Evolutionary conservation across 257 asterid genomes (phyloP).

Genomic region (Cinchona pubescens): DNA sequence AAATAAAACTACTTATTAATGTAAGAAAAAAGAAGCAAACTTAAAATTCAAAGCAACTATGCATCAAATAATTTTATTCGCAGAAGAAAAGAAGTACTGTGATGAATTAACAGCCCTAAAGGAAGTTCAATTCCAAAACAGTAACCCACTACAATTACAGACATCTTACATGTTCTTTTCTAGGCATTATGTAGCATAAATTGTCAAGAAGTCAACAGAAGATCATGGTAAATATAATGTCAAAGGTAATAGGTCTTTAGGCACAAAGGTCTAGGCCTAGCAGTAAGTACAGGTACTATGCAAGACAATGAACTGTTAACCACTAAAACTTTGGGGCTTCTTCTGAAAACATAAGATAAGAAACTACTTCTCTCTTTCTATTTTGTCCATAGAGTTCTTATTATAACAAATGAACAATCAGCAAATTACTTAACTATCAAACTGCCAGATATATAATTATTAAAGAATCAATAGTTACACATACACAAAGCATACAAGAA

Average conservation of each 20-base stretch:
- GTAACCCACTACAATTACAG: not conserved
- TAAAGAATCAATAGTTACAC: not conserved
- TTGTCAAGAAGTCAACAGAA: not conserved
- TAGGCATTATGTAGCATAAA: not conserved
- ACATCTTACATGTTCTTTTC: not conserved
- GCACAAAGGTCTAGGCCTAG: not conserved
- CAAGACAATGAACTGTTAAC: not conserved
- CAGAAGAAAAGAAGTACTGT: no score
- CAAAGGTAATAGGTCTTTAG: not conserved
- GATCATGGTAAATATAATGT: not conserved
- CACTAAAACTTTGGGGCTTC: no score
- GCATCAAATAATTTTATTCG: not conserved
- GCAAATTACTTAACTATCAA: not conserved
- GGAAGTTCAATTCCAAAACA: not conserved
- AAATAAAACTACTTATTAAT: not conserved
- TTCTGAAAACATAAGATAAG: no score
- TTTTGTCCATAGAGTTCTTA: not conserved
- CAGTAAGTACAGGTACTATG: not conserved
- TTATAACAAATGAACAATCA: not conserved
- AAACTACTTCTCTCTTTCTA: no score
- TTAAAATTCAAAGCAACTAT: not conserved
- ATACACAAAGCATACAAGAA: not conserved
- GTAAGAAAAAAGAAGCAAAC: not conserved
- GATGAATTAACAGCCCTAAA: not conserved
- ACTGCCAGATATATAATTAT: not conserved